phyloP scores from a whole-genome alignment of 2,329 filamentous ascomycete genomes.

The Trichoderma cornu-damae region DNA sequence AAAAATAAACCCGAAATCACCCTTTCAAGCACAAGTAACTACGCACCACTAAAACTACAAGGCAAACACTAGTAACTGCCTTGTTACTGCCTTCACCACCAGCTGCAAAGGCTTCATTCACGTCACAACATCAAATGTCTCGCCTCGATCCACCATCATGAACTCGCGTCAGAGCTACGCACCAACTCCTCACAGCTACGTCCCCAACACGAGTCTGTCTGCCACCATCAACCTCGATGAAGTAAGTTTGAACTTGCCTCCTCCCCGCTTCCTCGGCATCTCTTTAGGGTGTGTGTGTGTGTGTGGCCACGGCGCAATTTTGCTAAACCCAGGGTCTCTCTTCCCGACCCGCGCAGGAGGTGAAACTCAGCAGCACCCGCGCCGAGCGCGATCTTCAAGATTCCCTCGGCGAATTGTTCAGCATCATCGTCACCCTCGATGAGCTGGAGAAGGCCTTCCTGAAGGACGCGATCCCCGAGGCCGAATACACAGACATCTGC shows the following conservation, averaged over 20 bases:
- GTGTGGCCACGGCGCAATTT: no score
- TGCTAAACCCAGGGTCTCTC: no score
- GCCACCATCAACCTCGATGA: constrained; percentile 93
- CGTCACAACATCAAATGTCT: constrained; percentile 25
- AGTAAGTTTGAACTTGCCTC: constrained; percentile 43
- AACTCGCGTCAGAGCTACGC: constrained; percentile 68
- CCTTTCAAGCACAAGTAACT: no score
- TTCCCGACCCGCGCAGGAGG: constrained; percentile 77
- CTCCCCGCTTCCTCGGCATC: neutral
- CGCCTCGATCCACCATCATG: constrained; percentile 38
- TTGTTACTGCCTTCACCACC: constrained; percentile 4
- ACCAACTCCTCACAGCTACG: constrained; percentile 85
- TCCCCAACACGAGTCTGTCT: constrained; percentile 74
- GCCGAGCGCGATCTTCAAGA: constrained; percentile 91
- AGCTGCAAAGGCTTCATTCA: neutral
- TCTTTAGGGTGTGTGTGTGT: neutral
- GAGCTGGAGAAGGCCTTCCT: constrained; percentile 95
- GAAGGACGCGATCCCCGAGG: constrained; percentile 87
- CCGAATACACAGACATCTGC: constrained; percentile 94
- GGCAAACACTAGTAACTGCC: no score
- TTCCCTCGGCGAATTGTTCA: constrained; percentile 94
- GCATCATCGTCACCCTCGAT: constrained; percentile 92
- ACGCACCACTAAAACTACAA: no score
- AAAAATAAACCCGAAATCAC: no score
- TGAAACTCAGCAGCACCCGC: constrained; percentile 80